Base-by-base conservation (phyloP, 2,329 filamentous ascomycete genomes). In the Ilyonectria robusta region DNA sequence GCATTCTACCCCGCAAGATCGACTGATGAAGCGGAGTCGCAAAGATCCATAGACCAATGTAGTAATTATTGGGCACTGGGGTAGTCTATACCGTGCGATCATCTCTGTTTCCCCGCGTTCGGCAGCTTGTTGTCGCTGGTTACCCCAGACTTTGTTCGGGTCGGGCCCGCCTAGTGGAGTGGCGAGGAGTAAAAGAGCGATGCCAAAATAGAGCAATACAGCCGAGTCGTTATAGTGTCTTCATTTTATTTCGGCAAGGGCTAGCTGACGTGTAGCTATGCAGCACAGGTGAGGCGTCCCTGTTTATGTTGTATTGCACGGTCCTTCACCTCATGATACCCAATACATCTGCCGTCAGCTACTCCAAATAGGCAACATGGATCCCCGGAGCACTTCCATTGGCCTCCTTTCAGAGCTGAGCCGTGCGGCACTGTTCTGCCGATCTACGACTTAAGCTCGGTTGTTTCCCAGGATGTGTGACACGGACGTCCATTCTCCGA, bases 81-180 rank as follows among this genome's bases (percentile, higher is more conserved):
- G 35, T 59, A 37, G 21, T 29, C 2, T 35, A 4, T 29, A 15
- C 56, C 57, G 33, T 44, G 23, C 51, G 23, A 60, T 47, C 42
- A 55, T 47, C 56, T 59, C 57, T 59, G 42, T 42, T 65, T 65
- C 57, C 62, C 62, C 62, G 62, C 62, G 62, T 56, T 57, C 42
- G 56, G 57, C 40, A 35, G 44, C 58, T 60, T 60, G 44, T 53
- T 37, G 47, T 40, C 42, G 19, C 21, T 60, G 23, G 31, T 21
- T 65, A 56, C 62, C 62, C 62, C 50, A 46, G 62, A 65, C 35
- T 40, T n/a, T 51, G 62, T 65, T n/a, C 62, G 62, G 62, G 40
- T 65, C 57, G 62, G 62, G 62, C 29, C 57, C 57, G 62, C 62
- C 59, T 35, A 40, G 6, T 33, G 29, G 51, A 31, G 40, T 42